Evolutionary conservation across 164 flowering plant genomes (phyloP).

Genomic region (Saururus chinensis): DNA sequence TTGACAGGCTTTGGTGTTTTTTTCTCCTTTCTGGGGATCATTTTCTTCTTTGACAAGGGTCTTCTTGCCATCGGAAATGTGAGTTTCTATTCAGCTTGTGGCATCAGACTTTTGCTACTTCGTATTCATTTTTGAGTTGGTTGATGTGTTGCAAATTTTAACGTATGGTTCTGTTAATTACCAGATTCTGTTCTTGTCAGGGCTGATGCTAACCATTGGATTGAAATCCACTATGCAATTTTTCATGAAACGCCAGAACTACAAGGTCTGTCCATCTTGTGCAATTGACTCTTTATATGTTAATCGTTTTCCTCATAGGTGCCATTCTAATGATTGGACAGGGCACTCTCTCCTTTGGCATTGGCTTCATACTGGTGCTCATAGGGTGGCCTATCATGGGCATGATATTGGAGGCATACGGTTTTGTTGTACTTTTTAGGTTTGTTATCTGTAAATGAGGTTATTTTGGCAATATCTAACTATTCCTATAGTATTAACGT

Average conservation of each 20-base stretch:
- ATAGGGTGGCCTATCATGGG: conserved; percentile 94
- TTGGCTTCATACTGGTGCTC: conserved; percentile 78
- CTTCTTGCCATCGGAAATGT: conserved; percentile 98
- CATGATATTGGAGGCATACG: conserved; percentile 92
- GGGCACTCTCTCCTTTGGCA: conserved; percentile 91
- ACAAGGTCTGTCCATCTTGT: conserved; percentile 34
- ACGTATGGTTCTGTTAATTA: conserved; percentile 12
- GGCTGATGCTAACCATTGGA: conserved; percentile 87
- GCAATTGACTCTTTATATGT: neutral
- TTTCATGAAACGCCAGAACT: conserved; percentile 83
- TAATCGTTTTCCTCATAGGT: neutral
- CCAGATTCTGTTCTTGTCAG: conserved; percentile 94
- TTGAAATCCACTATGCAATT: conserved; percentile 81
- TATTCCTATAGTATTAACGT: conserved; percentile 6
- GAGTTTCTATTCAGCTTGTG: conserved; percentile 15
- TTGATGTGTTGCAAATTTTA: conserved; percentile 10
- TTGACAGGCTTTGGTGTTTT: conserved; percentile 88
- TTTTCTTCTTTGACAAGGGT: conserved; percentile 89
- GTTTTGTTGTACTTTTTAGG: conserved; percentile 91
- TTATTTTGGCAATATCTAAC: neutral
- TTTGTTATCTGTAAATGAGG: conserved; percentile 5
- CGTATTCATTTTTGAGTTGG: neutral
- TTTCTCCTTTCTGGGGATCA: conserved; percentile 77
- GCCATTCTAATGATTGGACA: conserved; percentile 18
- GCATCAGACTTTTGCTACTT: neutral